These are phyloP conservation scores for Hypoxylon fuscum DNA, from an alignment of 495 filamentous ascomycete genomes.

Conservation along the genomic window DNA sequence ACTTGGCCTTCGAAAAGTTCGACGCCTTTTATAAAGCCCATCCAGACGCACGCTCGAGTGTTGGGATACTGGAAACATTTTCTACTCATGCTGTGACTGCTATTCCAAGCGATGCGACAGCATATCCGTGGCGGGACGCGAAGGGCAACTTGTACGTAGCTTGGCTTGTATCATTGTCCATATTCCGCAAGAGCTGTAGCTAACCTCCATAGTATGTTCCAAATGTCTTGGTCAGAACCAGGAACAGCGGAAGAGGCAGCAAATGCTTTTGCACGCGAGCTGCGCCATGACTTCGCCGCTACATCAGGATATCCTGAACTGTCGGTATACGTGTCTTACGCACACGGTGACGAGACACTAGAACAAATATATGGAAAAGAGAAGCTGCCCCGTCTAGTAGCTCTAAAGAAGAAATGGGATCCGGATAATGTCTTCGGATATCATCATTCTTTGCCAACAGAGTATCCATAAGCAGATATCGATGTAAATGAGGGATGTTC, in stretches of 20 bases:
- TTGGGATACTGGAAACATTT: constrained; percentile 41
- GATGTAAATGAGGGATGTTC: no score
- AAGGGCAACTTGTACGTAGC: constrained; percentile 47
- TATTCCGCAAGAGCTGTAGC: no score
- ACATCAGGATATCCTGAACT: constrained; percentile 39
- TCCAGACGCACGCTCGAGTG: constrained; percentile 13
- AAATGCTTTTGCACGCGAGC: constrained; percentile 2
- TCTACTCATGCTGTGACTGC: constrained; percentile 42
- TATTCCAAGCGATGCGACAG: constrained; percentile 39
- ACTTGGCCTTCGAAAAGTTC: constrained; percentile 32
- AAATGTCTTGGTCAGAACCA: constrained; percentile 1
- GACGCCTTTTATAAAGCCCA: constrained; percentile 28
- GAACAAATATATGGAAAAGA: constrained; percentile 42
- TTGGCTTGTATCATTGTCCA: no score
- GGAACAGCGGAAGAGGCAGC: constrained; percentile 6
- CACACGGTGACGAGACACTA: constrained; percentile 50
- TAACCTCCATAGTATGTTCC: constrained; percentile 10
- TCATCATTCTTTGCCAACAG: constrained; percentile 3
- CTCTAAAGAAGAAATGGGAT: constrained; percentile 49
- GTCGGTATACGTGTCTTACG: constrained; percentile 50
- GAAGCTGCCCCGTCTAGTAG: constrained; percentile 43
- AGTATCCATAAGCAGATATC: no score
- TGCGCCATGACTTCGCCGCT: constrained; percentile 29
- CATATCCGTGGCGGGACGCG: constrained; percentile 48
- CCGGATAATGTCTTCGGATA: constrained; percentile 44